These are phyloP conservation scores for Cylindricascospora bacillispora DNA, from an alignment of 1,139 yeast species.

Conservation along the genomic window DNA sequence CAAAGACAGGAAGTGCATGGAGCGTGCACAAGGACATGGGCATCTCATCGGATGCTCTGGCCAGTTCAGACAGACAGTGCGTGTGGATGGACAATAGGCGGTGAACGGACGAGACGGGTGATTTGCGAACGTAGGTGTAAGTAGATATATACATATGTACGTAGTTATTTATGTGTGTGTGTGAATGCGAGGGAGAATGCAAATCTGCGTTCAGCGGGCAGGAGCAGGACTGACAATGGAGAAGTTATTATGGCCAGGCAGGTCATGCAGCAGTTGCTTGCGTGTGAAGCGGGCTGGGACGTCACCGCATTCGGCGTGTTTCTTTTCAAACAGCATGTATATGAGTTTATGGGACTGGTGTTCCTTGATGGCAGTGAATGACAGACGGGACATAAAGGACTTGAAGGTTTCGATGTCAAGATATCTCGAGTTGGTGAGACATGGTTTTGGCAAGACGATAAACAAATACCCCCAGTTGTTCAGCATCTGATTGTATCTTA, in stretches of 20 bases:
- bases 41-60: no score
- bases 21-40: no score
- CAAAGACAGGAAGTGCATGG: no score
- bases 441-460: conserved; percentile 79
- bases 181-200: no score
- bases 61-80: no score
- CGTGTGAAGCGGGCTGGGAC: background rate
- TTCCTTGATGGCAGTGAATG: conserved; percentile 37
- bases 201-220: no score
- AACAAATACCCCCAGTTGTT: conserved; percentile 46
- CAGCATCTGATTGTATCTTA: no score
- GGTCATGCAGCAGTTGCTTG: background rate
- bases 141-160: no score
- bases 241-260: background rate
- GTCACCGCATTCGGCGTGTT: background rate
- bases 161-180: no score
- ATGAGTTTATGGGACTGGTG: conserved; percentile 65
- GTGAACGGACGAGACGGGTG: no score
- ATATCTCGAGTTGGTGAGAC: conserved; percentile 72
- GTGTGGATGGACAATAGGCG: no score
- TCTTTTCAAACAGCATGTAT: conserved; percentile 53
- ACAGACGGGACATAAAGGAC: conserved; percentile 41
- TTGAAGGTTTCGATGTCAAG: conserved; percentile 36
- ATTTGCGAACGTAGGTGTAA: no score
- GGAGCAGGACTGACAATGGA: background rate